These are phyloP conservation scores for Penicillium brevicompactum DNA, from an alignment of 2,329 filamentous ascomycete species.

Conservation along the genomic window DNA sequence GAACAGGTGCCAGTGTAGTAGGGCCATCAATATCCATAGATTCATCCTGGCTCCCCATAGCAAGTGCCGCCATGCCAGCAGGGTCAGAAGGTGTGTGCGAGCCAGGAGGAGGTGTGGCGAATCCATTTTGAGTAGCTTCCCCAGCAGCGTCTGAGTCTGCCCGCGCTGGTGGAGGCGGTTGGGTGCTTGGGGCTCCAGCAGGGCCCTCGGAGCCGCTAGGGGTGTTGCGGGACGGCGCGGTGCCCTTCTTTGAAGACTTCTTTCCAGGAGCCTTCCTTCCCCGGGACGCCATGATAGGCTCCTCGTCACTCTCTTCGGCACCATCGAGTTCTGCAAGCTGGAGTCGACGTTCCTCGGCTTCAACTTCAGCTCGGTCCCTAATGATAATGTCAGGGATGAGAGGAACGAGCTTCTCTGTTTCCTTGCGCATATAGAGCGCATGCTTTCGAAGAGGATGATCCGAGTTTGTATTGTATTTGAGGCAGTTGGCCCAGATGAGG, in stretches of 20 bases:
- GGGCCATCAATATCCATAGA: slow-evolving; percentile 82
- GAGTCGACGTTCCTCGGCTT: slow-evolving; percentile 79
- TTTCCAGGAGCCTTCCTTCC: slow-evolving; percentile 83
- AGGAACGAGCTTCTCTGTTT: slow-evolving; percentile 94
- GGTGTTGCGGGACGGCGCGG: slow-evolving; percentile 68
- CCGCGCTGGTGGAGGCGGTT: slow-evolving; percentile 52
- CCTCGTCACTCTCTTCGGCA: slow-evolving; percentile 91
- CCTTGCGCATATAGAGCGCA: slow-evolving; percentile 93
- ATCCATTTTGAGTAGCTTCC: slow-evolving; percentile 79
- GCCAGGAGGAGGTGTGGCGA: slow-evolving; percentile 78
- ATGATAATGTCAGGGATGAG: slow-evolving; percentile 92
- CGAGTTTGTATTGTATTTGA: slow-evolving; percentile 91
- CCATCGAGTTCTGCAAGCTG: slow-evolving; percentile 80
- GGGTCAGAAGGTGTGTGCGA: slow-evolving; percentile 74
- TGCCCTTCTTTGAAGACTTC: slow-evolving; percentile 69
- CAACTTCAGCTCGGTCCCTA: slow-evolving; percentile 88
- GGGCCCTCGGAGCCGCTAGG: slow-evolving; percentile 78
- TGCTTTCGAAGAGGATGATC: slow-evolving; percentile 86
- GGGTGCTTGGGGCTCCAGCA: slow-evolving; percentile 56
- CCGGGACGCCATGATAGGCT: slow-evolving; percentile 96
- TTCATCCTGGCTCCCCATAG: slow-evolving; percentile 72
- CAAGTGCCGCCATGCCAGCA: slow-evolving; percentile 65
- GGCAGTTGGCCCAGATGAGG: slow-evolving; percentile 94
- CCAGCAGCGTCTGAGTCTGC: slow-evolving; percentile 73
- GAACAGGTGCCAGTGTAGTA: slow-evolving; percentile 67